Evolutionary conservation across 495 filamentous ascomycete species (phyloP), one percentile per base, ranked within the genome.

Genomic region (Penicillium lividum): DNA sequence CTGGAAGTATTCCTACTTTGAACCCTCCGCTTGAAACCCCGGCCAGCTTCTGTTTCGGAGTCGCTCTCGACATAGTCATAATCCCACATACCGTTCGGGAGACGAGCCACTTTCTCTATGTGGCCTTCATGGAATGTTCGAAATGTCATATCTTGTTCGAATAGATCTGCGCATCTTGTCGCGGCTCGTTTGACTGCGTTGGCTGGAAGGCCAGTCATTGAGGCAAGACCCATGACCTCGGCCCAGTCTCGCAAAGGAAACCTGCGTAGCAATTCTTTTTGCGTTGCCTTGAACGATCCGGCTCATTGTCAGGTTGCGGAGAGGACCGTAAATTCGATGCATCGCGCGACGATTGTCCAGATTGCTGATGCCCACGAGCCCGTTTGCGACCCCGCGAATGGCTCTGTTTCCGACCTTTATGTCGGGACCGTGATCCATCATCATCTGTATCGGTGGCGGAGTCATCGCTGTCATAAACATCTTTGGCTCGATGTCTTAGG

Each of bases 171-270:
- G 65, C 92, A 96, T 36, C 92, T 78, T 63, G 84, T 75, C 3
- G 86, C 81, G 1, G 90, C 79, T 48, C 88, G 80, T 43, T 82
- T 78, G 7, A 96, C 75, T 5, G 85, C 88, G 5, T 68, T 66
- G 1, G 79, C 63, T 1, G 86, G 73, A 67, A 89, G 88, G 0
- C 88, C 90, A 2, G 78, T 82, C 57, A 92, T 77, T 0, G 88
- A 80, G 22, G 92, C 92, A 0, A 90, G 73, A 8, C 89, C 88
- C 31, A 95, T 68, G 2, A 94, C 81, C 54, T 93, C 88, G 44
- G 86, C 86, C 92, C 92, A 96, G 69, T 93, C 89, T 3, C 89
- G 83, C 5, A 85, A 71, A 4, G 73, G 79, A 55, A 82, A 59
- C 40, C 63, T 54, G 9, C 30, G 31, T 22, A 43, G 5, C 18